Percentiles rank a stretch among this genome's conserved stretches.
Evolutionary conservation across 75 land plant genomes (phyloP).

Genomic region (Pinus tabuliformis): DNA sequence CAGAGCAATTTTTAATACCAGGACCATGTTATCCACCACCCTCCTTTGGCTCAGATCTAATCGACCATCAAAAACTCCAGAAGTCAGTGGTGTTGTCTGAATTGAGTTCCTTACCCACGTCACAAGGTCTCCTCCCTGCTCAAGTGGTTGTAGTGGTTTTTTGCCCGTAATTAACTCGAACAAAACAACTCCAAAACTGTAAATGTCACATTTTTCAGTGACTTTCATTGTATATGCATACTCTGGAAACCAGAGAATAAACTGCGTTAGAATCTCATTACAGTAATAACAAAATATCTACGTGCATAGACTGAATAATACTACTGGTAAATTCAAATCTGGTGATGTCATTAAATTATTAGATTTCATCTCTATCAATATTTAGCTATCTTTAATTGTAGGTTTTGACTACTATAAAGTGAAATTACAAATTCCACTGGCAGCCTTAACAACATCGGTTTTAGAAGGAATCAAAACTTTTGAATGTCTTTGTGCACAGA

Average conservation of each 20-base stretch:
- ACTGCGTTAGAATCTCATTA: no score
- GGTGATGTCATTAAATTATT: no score
- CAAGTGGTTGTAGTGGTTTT: conserved; percentile 45
- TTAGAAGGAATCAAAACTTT: no score
- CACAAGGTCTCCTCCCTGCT: conserved; percentile 24
- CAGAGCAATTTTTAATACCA: conserved; percentile 30
- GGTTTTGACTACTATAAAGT: no score
- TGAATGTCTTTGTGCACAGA: no score
- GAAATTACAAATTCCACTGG: no score
- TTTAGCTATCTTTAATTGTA: no score
- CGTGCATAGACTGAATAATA: no score
- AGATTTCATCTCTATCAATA: no score
- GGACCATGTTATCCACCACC: conserved; percentile 15
- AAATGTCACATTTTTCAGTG: conserved; percentile 71
- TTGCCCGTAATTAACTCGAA: conserved; percentile 70
- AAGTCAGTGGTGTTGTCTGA: conserved; percentile 8
- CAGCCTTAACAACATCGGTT: no score
- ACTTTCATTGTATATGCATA: conserved; percentile 66
- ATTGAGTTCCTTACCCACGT: conserved; percentile 24
- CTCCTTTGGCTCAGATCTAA: conserved; percentile 1
- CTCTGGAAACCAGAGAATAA: conserved; percentile 26
- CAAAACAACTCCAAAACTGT: conserved; percentile 78
- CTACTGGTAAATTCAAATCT: no score
- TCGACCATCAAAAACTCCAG: conserved; percentile 15
- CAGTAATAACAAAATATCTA: no score